Evolutionary conservation across 1,284 basidiomycete genomes (phyloP), one percentile per base, ranked within the genome.

Genomic region (Fistulinella staudtii): DNA sequence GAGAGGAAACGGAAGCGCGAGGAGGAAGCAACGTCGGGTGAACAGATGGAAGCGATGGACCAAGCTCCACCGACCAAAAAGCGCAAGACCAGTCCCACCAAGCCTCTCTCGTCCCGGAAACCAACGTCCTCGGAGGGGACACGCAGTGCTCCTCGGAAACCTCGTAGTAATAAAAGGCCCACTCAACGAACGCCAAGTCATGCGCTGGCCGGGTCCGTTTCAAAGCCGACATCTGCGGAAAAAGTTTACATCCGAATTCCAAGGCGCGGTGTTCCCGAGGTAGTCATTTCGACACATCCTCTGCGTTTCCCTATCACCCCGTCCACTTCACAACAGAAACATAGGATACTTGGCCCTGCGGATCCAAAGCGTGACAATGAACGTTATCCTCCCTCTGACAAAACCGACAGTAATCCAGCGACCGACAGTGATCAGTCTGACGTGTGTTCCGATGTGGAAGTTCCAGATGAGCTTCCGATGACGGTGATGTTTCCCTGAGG

Each of bases 1-100:
- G 77, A 80, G 64, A 72, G 69, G 62, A 80, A 75, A 61, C 69
- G 68, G 55, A 72, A 68, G 53, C 66, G 73, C 38, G 75, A 76
- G 42, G 73, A 75, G 45, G 63, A 63, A 46, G 50, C 49, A 3
- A 44, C 36, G 5, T 50, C 39, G 29, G 42, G 49, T 22, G 55
- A 48, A 36, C 49, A 37, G n/a, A 33, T 8, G 35, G 59, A 53
- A n/a, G 40, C 20, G 25, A 34, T 17, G 14, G 53, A 46, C 23
- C 53, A 52, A 36, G 33, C 40, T 17, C 53, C 58, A 22, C 42
- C 57, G 41, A 18, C 55, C 40, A 61, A 61, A 44, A 65, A 33
- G 34, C 41, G 50, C 27, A 64, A 65, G 45, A 64, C 40, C 1
- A 53, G 31, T 14, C 20, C 54, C 21, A 42, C 40, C 37, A 51